These are phyloP conservation scores for Boletus coccyginus DNA, from an alignment of 768 basidiomycete species.

Conservation along the genomic window DNA sequence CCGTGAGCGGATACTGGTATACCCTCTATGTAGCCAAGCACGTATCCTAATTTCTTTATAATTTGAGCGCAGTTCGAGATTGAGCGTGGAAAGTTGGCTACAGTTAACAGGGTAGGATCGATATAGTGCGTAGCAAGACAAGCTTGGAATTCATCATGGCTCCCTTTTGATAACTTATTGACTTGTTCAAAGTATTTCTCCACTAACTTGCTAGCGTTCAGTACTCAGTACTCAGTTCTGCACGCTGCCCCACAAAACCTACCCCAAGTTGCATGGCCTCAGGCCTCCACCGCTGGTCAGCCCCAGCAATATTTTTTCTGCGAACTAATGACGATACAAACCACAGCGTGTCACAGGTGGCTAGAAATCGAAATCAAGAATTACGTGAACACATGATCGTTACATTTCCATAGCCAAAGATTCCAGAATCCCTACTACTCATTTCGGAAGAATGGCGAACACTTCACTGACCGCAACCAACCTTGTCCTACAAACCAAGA, in stretches of 20 bases:
- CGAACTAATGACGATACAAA: neutral
- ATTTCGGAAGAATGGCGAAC: neutral
- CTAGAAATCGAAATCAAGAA: neutral
- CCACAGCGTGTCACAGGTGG: neutral
- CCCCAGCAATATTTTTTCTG: neutral
- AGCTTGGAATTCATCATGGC: neutral
- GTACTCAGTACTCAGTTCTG: too few species aligned
- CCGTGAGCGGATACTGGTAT: constrained; percentile 27
- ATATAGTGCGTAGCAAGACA: neutral
- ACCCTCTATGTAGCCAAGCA: constrained; percentile 23
- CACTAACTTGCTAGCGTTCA: neutral
- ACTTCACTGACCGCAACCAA: neutral
- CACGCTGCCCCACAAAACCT: neutral
- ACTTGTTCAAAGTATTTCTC: neutral
- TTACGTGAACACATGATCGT: neutral
- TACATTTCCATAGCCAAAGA: neutral
- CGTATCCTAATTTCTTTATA: constrained; percentile 26
- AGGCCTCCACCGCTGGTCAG: neutral
- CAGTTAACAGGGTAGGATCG: too few species aligned
- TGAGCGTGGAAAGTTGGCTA: neutral
- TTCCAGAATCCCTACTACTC: neutral
- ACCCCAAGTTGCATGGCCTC: neutral
- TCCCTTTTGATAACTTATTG: neutral
- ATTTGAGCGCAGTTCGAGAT: constrained; percentile 7
- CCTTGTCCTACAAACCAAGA: constrained; percentile 16